A percentile compares a stretch with the other conserved stretches of the same genome.
Conservation (phyloP, 2,329 filamentous ascomycete species). For the Paecilomyces fulvus region DNA sequence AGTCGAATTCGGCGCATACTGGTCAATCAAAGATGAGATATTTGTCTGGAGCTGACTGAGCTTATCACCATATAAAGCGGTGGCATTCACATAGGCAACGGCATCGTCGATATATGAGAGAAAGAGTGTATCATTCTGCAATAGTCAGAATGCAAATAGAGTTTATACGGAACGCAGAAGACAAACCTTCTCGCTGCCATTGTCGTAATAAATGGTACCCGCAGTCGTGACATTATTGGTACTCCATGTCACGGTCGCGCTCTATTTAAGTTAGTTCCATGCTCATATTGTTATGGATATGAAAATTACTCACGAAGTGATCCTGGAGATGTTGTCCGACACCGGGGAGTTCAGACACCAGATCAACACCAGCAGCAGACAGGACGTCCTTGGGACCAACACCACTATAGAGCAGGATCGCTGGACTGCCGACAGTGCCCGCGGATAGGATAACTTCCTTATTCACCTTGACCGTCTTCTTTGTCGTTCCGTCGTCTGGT, state of each 20-base stretch:
- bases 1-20: constrained; percentile 15
- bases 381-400: constrained; percentile 46
- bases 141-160: constrained; percentile 3
- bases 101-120: constrained; percentile 21
- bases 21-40: constrained; percentile 10
- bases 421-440: constrained; percentile 50
- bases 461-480: constrained; percentile 14
- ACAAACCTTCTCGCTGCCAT: constrained; percentile 18
- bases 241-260: constrained; percentile 20
- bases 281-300: background rate
- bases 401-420: constrained; percentile 53
- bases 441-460: constrained; percentile 30
- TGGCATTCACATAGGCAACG: constrained; percentile 19
- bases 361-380: constrained; percentile 33
- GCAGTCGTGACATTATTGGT: constrained; percentile 17
- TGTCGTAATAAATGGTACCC: constrained; percentile 20
- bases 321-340: constrained; percentile 48
- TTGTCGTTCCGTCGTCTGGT: constrained; percentile 18
- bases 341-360: constrained; percentile 37
- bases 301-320: constrained; percentile 23
- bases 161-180: background rate
- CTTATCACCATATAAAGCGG: constrained; percentile 11
- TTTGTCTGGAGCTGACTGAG: constrained; percentile 6
- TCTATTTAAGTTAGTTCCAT: constrained; percentile 13
- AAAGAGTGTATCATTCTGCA: constrained; percentile 15